phyloP scores from a whole-genome alignment of 2,329 filamentous ascomycete species.

The Neofusicoccum cordaticola region DNA sequence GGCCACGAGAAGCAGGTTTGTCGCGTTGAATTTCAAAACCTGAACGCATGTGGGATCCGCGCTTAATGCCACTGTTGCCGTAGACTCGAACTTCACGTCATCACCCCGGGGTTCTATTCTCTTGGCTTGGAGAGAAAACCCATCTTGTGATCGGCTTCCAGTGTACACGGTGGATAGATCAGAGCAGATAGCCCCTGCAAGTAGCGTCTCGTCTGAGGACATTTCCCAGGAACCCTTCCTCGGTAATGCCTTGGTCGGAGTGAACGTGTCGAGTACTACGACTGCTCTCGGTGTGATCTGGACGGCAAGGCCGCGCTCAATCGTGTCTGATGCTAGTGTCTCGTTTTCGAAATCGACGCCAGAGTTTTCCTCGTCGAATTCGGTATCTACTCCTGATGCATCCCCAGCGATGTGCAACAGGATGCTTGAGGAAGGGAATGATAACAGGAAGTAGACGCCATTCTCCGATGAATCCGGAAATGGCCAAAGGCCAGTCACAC shows the following conservation, averaged over 20 bases:
- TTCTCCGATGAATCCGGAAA: slow-evolving; percentile 26
- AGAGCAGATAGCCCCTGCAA: slow-evolving; percentile 1
- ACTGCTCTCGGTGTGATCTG: slow-evolving; percentile 31
- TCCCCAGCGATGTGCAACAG: slow-evolving; percentile 28
- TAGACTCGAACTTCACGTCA: slow-evolving; percentile 9
- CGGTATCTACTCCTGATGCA: background rate
- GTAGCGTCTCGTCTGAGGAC: background rate
- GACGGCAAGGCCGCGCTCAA: slow-evolving; percentile 25
- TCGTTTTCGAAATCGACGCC: slow-evolving; percentile 30
- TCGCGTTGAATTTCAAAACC: background rate
- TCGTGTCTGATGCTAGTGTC: slow-evolving; percentile 30
- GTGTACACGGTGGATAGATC: slow-evolving; percentile 22
- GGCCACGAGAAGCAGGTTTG: slow-evolving; percentile 10
- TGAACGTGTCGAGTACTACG: slow-evolving; percentile 23
- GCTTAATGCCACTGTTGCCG: background rate
- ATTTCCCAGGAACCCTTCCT: slow-evolving; percentile 7
- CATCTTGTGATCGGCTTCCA: slow-evolving; percentile 18
- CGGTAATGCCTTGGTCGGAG: background rate
- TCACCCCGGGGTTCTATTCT: background rate
- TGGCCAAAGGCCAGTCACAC: slow-evolving; percentile 38
- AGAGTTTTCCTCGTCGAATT: slow-evolving; percentile 24
- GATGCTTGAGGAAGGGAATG: slow-evolving; percentile 32
- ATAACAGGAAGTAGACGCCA: slow-evolving; percentile 36
- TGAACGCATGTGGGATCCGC: slow-evolving; percentile 14
- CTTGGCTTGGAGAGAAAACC: background rate